A percentile compares a stretch with the other conserved stretches of the same genome.
phyloP scores from a whole-genome alignment of 2,329 filamentous ascomycete genomes.

The Fusarium sp. region DNA sequence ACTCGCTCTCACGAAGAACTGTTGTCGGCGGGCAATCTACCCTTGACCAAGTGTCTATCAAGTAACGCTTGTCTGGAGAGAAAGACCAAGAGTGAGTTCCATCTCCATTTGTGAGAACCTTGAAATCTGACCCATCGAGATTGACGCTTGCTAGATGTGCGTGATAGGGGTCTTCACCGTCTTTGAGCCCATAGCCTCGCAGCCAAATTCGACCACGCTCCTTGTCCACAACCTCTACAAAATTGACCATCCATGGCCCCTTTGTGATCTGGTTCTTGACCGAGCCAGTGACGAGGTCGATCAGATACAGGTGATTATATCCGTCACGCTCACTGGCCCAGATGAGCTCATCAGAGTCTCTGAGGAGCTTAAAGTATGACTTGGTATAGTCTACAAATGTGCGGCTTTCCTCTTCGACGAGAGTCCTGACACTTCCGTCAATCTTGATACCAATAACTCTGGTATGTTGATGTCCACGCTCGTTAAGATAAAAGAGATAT shows the following conservation, averaged over 20 bases:
- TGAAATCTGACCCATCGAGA: constrained; percentile 42
- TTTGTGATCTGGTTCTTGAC: constrained; percentile 40
- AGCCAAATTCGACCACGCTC: constrained; percentile 34
- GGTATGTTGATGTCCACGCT: constrained; percentile 40
- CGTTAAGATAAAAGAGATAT: constrained; percentile 44
- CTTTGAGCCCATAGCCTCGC: constrained; percentile 28
- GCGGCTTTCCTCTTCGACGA: constrained; percentile 39
- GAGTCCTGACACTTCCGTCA: constrained; percentile 21
- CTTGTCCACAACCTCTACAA: constrained; percentile 35
- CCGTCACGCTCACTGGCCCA: constrained; percentile 45
- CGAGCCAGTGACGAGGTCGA: constrained; percentile 19
- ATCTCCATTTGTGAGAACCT: constrained; percentile 39
- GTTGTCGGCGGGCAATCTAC: constrained; percentile 36
- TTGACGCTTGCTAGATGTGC: constrained; percentile 37
- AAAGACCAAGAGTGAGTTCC: constrained; percentile 41
- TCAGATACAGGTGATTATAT: constrained; percentile 43
- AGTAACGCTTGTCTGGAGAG: constrained; percentile 32
- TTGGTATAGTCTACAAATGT: constrained; percentile 43
- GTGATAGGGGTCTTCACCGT: constrained; percentile 41
- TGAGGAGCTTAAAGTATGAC: constrained; percentile 8
- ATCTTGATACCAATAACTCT: constrained; percentile 29
- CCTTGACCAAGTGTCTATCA: constrained; percentile 42
- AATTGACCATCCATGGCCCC: constrained; percentile 40
- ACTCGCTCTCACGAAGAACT: constrained; percentile 29
- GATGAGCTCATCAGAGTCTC: constrained; percentile 34